phyloP scores from a whole-genome alignment of 345 rosid species.

The Iberis pinnata region DNA sequence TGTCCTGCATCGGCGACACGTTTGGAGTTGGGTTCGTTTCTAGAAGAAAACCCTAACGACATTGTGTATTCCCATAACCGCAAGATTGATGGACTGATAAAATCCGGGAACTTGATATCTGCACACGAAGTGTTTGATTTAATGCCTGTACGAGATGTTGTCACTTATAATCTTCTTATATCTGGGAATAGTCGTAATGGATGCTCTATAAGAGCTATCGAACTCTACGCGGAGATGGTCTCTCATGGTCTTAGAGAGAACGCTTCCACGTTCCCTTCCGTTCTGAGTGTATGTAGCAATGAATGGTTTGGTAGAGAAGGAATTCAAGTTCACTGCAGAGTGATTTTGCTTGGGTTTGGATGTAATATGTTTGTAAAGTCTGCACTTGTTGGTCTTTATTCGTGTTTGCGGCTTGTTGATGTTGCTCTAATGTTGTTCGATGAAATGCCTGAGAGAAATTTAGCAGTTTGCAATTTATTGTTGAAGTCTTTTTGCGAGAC shows the following conservation, averaged over 20 bases:
- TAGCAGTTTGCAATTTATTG: conserved; percentile 50
- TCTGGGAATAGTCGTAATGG: conserved; percentile 49
- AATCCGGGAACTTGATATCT: conserved; percentile 35
- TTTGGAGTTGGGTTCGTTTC: conserved; percentile 28
- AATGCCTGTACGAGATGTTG: conserved; percentile 52
- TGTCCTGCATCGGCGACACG: conserved; percentile 12
- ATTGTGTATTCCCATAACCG: conserved; percentile 38
- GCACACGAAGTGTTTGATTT: conserved; percentile 49
- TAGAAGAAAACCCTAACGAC: conserved; percentile 26
- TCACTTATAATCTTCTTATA: conserved; percentile 57
- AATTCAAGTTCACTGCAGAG: conserved; percentile 65
- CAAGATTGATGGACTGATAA: conserved; percentile 33
- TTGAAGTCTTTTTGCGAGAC: conserved; percentile 45
- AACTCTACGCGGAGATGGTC: conserved; percentile 39
- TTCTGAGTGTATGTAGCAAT: conserved; percentile 49
- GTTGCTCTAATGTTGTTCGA: conserved; percentile 48
- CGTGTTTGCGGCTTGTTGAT: conserved; percentile 37
- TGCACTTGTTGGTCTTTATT: conserved; percentile 53
- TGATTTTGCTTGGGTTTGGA: conserved; percentile 45
- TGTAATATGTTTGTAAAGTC: conserved; percentile 50
- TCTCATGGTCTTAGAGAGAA: conserved; percentile 49
- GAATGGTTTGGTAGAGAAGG: conserved; percentile 44
- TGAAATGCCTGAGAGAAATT: conserved; percentile 56
- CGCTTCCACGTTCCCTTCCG: conserved; percentile 58
- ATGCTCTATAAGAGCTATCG: conserved; percentile 30